A percentile compares a stretch with the other conserved stretches of the same genome.
Evolutionary conservation across 2,329 filamentous ascomycete species (phyloP).

Genomic region (Colletotrichum sp.): DNA sequence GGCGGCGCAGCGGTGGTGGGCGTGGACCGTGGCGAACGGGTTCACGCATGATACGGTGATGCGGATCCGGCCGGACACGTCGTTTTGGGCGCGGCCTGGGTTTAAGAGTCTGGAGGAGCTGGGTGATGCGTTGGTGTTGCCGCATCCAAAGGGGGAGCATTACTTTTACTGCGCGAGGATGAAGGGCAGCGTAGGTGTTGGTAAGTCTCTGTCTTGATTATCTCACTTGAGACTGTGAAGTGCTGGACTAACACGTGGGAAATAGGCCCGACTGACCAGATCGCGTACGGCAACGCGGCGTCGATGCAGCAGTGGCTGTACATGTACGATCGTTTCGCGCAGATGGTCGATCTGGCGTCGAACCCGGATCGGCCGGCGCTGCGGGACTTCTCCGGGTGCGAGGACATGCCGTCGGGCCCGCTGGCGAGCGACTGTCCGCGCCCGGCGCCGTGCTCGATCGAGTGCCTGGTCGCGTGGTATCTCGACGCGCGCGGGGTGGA

Average conservation of each 20-base stretch:
- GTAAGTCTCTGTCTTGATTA: background rate
- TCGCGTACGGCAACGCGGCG: conserved; percentile 21
- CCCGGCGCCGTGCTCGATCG: conserved; percentile 21
- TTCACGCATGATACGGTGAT: conserved; percentile 15
- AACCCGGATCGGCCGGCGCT: conserved; percentile 7
- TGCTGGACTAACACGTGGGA: background rate
- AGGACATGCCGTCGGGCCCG: conserved; percentile 14
- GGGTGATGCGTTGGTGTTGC: conserved; percentile 16
- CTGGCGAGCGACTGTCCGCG: conserved; percentile 13
- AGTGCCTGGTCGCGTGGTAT: conserved; percentile 21
- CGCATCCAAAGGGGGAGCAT: conserved; percentile 17
- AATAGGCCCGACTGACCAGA: conserved; percentile 18
- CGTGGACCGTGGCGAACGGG: conserved; percentile 13
- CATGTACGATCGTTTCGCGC: conserved; percentile 16
- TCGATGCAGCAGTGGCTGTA: conserved; percentile 22
- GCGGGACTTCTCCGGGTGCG: conserved; percentile 21
- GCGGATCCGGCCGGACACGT: conserved; percentile 19
- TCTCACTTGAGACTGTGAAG: too few relatives aligned
- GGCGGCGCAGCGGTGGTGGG: conserved; percentile 18
- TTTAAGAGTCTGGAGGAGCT: conserved; percentile 17
- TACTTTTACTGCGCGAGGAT: conserved; percentile 22
- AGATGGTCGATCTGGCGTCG: conserved; percentile 20
- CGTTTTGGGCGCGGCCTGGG: background rate
- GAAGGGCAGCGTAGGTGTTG: conserved; percentile 15
- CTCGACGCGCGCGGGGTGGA: conserved; percentile 19